Percentiles rank a stretch among this genome's conserved stretches.
Evolutionary conservation across 106 monocot genomes (phyloP).

Genomic region (Ottelia alismoides): DNA sequence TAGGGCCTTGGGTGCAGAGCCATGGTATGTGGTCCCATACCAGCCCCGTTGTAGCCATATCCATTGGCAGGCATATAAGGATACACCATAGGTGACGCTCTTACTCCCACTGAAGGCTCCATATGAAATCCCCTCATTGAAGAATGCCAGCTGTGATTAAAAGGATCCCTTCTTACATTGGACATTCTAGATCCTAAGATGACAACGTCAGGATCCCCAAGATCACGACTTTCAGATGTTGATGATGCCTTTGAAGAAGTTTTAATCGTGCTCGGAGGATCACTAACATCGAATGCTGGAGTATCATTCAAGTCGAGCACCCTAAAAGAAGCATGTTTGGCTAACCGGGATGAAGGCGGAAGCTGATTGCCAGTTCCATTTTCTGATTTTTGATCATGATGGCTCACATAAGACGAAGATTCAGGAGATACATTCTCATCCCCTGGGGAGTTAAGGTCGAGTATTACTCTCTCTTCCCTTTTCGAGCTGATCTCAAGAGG

Average conservation of each 20-base stretch:
- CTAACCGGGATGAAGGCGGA: slow-evolving; percentile 41
- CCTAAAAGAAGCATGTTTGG: slow-evolving; percentile 23
- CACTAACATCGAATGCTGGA: slow-evolving; percentile 19
- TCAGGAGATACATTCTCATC: slow-evolving; percentile 28
- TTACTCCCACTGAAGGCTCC: slow-evolving; percentile 6
- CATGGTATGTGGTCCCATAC: slow-evolving; percentile 14
- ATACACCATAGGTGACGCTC: slow-evolving; percentile 25
- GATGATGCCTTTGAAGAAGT: slow-evolving; percentile 9
- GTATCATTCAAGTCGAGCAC: slow-evolving; percentile 76
- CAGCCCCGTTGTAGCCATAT: slow-evolving; percentile 16
- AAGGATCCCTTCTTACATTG: slow-evolving; percentile 20
- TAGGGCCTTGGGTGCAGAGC: slow-evolving; percentile 20
- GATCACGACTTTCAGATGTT: slow-evolving; percentile 8
- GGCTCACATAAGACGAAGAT: slow-evolving; percentile 19
- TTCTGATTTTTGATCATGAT: slow-evolving; percentile 23
- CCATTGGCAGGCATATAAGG: slow-evolving; percentile 11
- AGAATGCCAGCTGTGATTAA: slow-evolving; percentile 7
- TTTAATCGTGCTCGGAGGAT: neutral
- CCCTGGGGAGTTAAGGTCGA: slow-evolving; percentile 59
- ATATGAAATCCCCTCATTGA: slow-evolving; percentile 8
- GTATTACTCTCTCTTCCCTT: slow-evolving; percentile 31
- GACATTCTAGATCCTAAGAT: slow-evolving; percentile 45
- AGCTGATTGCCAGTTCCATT: slow-evolving; percentile 21
- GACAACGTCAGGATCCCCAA: slow-evolving; percentile 22
- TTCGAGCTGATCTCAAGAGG: slow-evolving; percentile 44